Conservation (phyloP, 2,329 filamentous ascomycete genomes). For the Xenoacremonium recifei region DNA sequence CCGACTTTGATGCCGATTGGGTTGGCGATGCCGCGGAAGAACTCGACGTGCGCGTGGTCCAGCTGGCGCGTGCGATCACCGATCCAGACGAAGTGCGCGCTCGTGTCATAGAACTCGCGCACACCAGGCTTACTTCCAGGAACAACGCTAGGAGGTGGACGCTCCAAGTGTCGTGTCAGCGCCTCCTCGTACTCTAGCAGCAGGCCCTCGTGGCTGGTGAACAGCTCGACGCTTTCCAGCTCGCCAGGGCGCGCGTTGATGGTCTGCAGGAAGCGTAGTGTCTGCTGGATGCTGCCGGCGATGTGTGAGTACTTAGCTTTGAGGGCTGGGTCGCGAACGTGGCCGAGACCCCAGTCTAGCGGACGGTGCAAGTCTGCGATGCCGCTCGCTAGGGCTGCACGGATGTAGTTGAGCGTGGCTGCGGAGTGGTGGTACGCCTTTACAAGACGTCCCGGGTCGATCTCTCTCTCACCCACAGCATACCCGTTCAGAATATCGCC, state of each 20-base stretch:
- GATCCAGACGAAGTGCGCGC: constrained; percentile 97
- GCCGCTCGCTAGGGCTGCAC: constrained; percentile 78
- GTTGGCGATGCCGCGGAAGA: constrained; percentile 94
- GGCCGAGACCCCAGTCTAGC: constrained; percentile 90
- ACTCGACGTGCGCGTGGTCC: constrained; percentile 92
- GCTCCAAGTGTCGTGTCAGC: constrained; percentile 73
- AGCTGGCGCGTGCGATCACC: constrained; percentile 94
- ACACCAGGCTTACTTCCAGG: constrained; percentile 34
- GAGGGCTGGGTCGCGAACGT: constrained; percentile 79
- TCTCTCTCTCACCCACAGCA: constrained; percentile 67
- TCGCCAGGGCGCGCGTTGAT: constrained; percentile 83
- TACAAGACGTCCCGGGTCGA: constrained; percentile 82
- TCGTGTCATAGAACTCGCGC: constrained; percentile 86
- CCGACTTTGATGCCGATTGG: constrained; percentile 97
- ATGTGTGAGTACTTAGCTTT: constrained; percentile 85
- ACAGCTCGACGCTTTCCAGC: constrained; percentile 89
- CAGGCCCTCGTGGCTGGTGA: constrained; percentile 92
- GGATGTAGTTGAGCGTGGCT: constrained; percentile 90
- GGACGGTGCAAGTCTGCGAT: constrained; percentile 93
- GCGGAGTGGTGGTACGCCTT: constrained; percentile 95
- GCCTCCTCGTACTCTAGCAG: constrained; percentile 92
- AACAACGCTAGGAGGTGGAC: constrained; percentile 48
- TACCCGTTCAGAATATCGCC: constrained; percentile 96
- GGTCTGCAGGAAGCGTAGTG: constrained; percentile 89
- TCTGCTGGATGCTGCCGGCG: constrained; percentile 83